Percentiles rank a stretch among this genome's conserved stretches.
These are phyloP conservation scores for Oryza meyeriana DNA, from an alignment of 176 grass and related monocot species.

Conservation along the genomic window DNA sequence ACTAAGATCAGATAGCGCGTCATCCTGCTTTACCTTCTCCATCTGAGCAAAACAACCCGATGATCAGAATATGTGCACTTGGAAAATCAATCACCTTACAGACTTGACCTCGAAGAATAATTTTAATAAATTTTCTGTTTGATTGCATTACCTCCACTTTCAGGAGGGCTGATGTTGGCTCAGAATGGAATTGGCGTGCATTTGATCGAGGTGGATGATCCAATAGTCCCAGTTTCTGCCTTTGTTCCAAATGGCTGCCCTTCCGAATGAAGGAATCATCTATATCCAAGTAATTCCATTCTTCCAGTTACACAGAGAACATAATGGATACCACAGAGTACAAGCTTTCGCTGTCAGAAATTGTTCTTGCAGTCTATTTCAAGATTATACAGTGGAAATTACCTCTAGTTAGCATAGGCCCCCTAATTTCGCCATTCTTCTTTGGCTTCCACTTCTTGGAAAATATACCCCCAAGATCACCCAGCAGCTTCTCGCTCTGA, in stretches of 20 bases:
- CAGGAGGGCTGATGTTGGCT: slow-evolving; percentile 47
- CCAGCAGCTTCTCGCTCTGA: slow-evolving; percentile 83
- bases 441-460: slow-evolving; percentile 85
- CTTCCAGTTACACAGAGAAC: neutral
- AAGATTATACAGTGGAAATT: neutral
- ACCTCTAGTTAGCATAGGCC: slow-evolving; percentile 74
- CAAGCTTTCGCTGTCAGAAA: neutral
- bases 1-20: slow-evolving; percentile 73
- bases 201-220: slow-evolving; percentile 40
- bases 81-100: neutral
- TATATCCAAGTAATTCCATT: slow-evolving; percentile 23
- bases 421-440: slow-evolving; percentile 59
- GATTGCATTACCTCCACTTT: slow-evolving; percentile 67
- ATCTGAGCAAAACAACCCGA: slow-evolving; percentile 34
- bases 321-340: neutral
- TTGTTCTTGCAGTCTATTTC: neutral
- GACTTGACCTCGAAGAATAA: no score
- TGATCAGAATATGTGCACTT: neutral
- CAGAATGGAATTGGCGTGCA: slow-evolving; percentile 42
- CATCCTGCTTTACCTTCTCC: slow-evolving; percentile 91
- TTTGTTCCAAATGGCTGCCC: slow-evolving; percentile 75
- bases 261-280: slow-evolving; percentile 81
- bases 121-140: neutral
- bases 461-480: slow-evolving; percentile 89
- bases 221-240: slow-evolving; percentile 61